These are phyloP conservation scores for Elsinoe batatas DNA, from an alignment of 2,329 filamentous ascomycete species.

Conservation along the genomic window DNA sequence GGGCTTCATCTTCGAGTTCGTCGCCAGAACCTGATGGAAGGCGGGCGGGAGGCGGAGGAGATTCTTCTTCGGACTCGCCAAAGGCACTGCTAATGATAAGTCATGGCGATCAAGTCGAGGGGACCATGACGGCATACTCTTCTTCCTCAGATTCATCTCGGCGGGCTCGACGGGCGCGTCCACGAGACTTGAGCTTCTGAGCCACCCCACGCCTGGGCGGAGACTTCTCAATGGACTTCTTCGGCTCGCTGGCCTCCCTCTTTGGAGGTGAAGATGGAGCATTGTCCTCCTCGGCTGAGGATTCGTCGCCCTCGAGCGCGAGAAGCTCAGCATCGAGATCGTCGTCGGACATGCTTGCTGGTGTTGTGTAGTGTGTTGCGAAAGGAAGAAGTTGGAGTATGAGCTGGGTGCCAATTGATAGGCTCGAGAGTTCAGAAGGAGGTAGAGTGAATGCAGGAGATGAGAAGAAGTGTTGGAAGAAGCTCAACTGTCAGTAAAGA, in stretches of 20 bases:
- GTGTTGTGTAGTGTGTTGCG: not conserved
- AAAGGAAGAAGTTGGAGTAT: not conserved
- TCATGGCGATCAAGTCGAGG: not conserved
- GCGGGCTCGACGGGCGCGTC: slow-evolving; percentile 25
- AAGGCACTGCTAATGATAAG: slow-evolving; percentile 13
- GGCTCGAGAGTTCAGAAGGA: not conserved
- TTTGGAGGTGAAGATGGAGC: slow-evolving; percentile 47
- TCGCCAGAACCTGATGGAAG: slow-evolving; percentile 30
- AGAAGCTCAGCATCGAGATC: slow-evolving; percentile 83
- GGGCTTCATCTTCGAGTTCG: slow-evolving; percentile 46
- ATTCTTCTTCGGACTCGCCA: slow-evolving; percentile 74
- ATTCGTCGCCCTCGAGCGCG: slow-evolving; percentile 66
- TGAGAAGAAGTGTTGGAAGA: not conserved
- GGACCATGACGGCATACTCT: slow-evolving; percentile 51
- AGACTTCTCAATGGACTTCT: slow-evolving; percentile 22
- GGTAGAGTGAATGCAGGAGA: not conserved
- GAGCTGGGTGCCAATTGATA: too few species aligned
- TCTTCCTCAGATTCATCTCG: slow-evolving; percentile 60
- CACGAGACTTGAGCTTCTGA: slow-evolving; percentile 37
- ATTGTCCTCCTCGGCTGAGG: slow-evolving; percentile 41
- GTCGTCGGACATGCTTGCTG: slow-evolving; percentile 58
- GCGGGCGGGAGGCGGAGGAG: slow-evolving; percentile 27
- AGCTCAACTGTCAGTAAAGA: slow-evolving; percentile 2
- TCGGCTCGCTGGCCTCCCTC: slow-evolving; percentile 30
- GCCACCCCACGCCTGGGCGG: slow-evolving; percentile 33